Percentiles rank a stretch among this genome's conserved stretches.
Conservation (phyloP, 2,329 filamentous ascomycete species). For the Arthroderma uncinatum region DNA sequence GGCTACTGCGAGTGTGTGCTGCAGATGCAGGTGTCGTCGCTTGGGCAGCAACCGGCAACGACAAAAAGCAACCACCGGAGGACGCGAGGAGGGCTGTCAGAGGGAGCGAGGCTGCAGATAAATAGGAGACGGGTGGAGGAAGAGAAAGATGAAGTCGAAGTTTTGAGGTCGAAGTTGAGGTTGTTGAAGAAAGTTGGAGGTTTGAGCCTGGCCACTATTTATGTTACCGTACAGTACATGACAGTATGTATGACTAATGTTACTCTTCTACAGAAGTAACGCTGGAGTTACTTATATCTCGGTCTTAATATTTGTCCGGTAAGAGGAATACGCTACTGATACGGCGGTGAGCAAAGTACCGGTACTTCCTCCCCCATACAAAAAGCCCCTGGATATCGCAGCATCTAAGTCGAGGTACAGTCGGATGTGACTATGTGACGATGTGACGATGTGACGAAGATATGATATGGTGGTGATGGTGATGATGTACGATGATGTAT, state of each 20-base stretch:
- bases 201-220: not conserved
- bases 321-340: not conserved
- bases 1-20: constrained; percentile 1
- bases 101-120: too few relatives aligned
- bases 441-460: too few relatives aligned
- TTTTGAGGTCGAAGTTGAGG: constrained; percentile 6
- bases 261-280: not conserved
- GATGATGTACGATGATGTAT: too few relatives aligned
- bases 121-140: too few relatives aligned
- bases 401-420: not conserved
- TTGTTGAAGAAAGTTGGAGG: constrained; percentile 6
- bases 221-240: not conserved
- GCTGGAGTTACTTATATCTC: not conserved
- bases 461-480: too few relatives aligned
- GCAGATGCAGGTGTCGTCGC: not conserved
- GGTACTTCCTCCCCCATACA: not conserved
- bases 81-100: not conserved
- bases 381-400: not conserved
- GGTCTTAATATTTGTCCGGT: not conserved
- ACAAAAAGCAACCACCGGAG: not conserved
- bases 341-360: not conserved
- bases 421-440: too few relatives aligned
- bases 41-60: constrained; percentile 3
- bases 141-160: constrained; percentile 2
- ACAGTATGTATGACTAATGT: not conserved